Percentiles rank a stretch among this genome's conserved stretches.
These are phyloP conservation scores for Melaleuca quinquenervia DNA, from an alignment of 345 rosid genomes.

Conservation along the genomic window DNA sequence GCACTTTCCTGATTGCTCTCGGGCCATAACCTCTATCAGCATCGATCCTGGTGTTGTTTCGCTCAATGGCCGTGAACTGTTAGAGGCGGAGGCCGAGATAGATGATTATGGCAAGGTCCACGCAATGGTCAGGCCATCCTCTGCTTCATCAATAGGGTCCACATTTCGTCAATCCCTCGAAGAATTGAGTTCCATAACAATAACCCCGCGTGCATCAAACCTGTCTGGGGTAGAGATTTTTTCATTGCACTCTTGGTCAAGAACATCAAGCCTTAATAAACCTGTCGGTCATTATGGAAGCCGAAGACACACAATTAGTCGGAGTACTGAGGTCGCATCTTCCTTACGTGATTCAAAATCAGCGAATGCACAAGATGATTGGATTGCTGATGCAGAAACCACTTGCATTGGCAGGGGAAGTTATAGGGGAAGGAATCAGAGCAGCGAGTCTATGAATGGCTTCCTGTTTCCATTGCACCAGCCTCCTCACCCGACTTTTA, in stretches of 20 bases:
- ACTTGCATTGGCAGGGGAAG: not conserved
- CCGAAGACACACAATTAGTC: not conserved
- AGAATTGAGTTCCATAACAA: not conserved
- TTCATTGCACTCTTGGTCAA: not conserved
- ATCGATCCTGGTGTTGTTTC: not conserved
- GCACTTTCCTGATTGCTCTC: not conserved
- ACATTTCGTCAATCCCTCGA: not conserved
- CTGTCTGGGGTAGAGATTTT: conserved; percentile 1
- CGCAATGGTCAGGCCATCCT: not conserved
- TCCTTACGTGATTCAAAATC: not conserved
- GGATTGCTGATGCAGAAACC: not conserved
- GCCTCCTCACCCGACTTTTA: not conserved
- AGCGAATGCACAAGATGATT: not conserved
- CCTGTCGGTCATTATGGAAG: not conserved
- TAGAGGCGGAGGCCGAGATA: not conserved
- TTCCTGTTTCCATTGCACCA: not conserved
- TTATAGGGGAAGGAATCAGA: not conserved
- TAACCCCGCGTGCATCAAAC: not conserved
- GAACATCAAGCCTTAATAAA: not conserved
- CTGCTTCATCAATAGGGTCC: not conserved
- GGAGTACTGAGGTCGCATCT: not conserved
- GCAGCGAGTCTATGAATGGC: not conserved
- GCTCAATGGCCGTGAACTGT: not conserved
- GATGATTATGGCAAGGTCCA: conserved; percentile 1
- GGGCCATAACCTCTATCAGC: not conserved